These are phyloP conservation scores for Pestalotiopsis sp. DNA, from an alignment of 2,329 filamentous ascomycete genomes.

Conservation along the genomic window DNA sequence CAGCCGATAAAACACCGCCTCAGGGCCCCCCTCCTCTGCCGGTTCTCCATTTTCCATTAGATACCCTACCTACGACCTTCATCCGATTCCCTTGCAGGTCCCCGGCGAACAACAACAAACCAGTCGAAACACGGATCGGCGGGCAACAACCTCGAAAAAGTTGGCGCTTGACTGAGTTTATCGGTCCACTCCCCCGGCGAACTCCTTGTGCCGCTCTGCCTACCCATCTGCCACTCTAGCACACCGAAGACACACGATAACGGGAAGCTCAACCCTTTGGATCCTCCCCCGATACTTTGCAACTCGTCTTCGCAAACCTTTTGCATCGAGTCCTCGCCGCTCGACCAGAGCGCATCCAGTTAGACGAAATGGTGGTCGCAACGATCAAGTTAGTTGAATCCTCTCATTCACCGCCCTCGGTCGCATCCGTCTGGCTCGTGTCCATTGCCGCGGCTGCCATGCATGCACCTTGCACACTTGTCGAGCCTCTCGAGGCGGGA, in stretches of 20 bases:
- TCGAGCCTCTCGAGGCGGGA: neutral
- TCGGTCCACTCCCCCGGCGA: neutral
- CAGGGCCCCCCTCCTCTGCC: slow-evolving; percentile 6
- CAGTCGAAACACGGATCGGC: neutral
- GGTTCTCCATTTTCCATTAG: neutral
- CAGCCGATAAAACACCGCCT: slow-evolving; percentile 9
- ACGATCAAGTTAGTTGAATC: slow-evolving; percentile 61
- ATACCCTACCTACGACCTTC: neutral
- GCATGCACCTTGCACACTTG: neutral
- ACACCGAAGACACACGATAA: neutral
- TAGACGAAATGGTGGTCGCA: slow-evolving; percentile 61
- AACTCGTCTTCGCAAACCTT: slow-evolving; percentile 6
- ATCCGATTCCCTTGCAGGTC: neutral
- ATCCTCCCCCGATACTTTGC: slow-evolving; percentile 6
- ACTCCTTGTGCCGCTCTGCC: neutral
- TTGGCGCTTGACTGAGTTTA: neutral
- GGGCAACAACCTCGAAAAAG: slow-evolving; percentile 3
- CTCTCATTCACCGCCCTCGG: slow-evolving; percentile 25
- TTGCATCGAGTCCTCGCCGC: slow-evolving; percentile 22
- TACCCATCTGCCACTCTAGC: neutral
- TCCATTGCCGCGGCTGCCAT: slow-evolving; percentile 1
- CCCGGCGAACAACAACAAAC: slow-evolving; percentile 3
- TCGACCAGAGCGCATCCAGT: slow-evolving; percentile 41
- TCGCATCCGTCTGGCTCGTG: slow-evolving; percentile 18
- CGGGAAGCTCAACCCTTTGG: neutral